Percentiles rank a stretch among this genome's conserved stretches.
Conservation (phyloP, 2,329 filamentous ascomycete species). For the Stagonosporopsis cucurbitacearum region DNA sequence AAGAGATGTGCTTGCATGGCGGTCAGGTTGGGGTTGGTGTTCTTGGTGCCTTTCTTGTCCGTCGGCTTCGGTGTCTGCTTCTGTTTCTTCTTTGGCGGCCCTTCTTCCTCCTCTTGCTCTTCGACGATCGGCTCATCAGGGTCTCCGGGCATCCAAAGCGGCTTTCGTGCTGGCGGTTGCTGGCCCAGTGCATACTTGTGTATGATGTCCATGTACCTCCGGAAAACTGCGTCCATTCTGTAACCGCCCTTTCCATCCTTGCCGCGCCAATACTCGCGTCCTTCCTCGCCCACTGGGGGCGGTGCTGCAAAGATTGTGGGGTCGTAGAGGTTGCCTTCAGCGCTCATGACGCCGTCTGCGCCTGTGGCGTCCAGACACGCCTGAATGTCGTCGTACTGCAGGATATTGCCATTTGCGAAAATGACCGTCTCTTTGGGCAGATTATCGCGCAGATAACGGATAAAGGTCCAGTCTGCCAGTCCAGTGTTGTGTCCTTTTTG, state of each 20-base stretch:
- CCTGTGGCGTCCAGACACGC: constrained; percentile 82
- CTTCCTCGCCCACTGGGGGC: constrained; percentile 69
- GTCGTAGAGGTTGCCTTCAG: constrained; percentile 92
- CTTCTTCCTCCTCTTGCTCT: constrained; percentile 36
- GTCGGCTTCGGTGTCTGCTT: constrained; percentile 47
- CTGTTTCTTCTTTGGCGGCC: constrained; percentile 46
- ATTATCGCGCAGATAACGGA: constrained; percentile 81
- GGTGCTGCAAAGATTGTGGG: constrained; percentile 80
- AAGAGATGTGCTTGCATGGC: constrained; percentile 93
- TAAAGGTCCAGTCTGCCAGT: constrained; percentile 86
- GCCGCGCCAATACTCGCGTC: constrained; percentile 84
- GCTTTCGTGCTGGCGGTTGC: constrained; percentile 69
- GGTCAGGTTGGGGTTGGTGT: constrained; percentile 70
- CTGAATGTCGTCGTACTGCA: constrained; percentile 79
- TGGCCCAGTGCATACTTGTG: constrained; percentile 75
- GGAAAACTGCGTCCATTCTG: constrained; percentile 83
- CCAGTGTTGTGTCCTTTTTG: constrained; percentile 97
- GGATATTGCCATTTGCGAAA: constrained; percentile 94
- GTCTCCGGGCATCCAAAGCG: constrained; percentile 73
- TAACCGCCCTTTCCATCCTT: constrained; percentile 81
- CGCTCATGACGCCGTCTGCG: constrained; percentile 92
- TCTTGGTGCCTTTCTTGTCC: constrained; percentile 55
- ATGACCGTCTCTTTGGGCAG: constrained; percentile 87
- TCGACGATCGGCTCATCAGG: constrained; percentile 32
- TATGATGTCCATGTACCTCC: constrained; percentile 90